Percentiles rank a stretch among this genome's conserved stretches.
Conservation (phyloP, 2,329 filamentous ascomycete genomes). For the Cladosporium cucumerinum region DNA sequence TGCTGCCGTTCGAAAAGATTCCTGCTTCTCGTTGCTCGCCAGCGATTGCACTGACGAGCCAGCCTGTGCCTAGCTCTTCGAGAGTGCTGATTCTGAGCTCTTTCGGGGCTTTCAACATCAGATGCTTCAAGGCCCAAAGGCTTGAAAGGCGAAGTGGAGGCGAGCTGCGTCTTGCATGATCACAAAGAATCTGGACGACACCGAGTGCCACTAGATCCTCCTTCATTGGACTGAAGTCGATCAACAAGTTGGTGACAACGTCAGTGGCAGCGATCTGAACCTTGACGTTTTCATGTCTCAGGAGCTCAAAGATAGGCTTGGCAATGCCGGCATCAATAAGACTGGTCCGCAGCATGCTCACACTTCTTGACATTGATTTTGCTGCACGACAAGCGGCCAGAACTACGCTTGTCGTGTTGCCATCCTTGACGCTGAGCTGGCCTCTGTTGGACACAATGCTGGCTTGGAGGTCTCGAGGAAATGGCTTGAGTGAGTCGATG, state of each 20-base stretch:
- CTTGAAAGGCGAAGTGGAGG: conserved; percentile 78
- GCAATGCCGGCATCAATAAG: conserved; percentile 83
- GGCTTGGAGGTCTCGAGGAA: conserved; percentile 2
- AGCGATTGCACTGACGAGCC: conserved; percentile 76
- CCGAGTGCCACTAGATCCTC: conserved; percentile 72
- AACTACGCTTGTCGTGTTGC: conserved; percentile 75
- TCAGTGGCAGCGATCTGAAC: conserved; percentile 84
- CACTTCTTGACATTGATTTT: conserved; percentile 77
- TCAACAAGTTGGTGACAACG: conserved; percentile 77
- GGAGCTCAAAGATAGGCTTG: conserved; percentile 69
- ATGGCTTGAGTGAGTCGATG: conserved; percentile 71
- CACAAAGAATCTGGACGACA: conserved; percentile 72
- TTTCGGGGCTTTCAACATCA: conserved; percentile 69
- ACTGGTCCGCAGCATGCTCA: conserved; percentile 78
- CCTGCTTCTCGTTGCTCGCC: conserved; percentile 45
- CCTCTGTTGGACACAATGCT: conserved; percentile 11
- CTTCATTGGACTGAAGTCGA: conserved; percentile 88
- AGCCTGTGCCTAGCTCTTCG: conserved; percentile 71
- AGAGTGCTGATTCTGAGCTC: conserved; percentile 74
- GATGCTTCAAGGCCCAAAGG: conserved; percentile 89
- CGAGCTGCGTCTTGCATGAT: conserved; percentile 78
- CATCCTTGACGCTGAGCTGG: conserved; percentile 45
- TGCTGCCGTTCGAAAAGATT: conserved; percentile 42
- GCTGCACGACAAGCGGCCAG: conserved; percentile 81
- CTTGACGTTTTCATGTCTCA: conserved; percentile 71